phyloP scores from a whole-genome alignment of 805 yeast species.

The Cyberlindnera bimundalis region DNA sequence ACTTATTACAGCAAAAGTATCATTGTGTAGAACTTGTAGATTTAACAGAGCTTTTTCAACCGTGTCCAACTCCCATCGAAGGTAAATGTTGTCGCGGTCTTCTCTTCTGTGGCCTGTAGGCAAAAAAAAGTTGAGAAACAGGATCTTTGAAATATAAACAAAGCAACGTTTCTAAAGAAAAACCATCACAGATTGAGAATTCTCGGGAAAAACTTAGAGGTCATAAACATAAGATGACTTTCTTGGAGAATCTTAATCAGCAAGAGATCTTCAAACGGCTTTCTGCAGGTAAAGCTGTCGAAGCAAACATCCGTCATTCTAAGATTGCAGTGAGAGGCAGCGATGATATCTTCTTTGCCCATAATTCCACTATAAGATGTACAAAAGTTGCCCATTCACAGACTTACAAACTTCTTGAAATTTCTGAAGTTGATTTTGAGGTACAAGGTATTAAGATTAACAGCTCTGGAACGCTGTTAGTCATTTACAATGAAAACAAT shows the following conservation, averaged over 20 bases:
- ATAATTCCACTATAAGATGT: constrained; percentile 19
- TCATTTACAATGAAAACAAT: constrained; percentile 34
- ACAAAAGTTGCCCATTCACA: constrained; percentile 8
- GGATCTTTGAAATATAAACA: too few relatives aligned
- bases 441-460: constrained; percentile 38
- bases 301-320: constrained; percentile 12
- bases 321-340: constrained; percentile 19
- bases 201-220: too few relatives aligned
- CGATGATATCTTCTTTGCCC: constrained; percentile 22
- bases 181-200: too few relatives aligned
- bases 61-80: too few relatives aligned
- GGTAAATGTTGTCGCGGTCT: too few relatives aligned
- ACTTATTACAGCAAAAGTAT: too few relatives aligned
- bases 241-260: constrained; percentile 7
- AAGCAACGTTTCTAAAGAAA: too few relatives aligned
- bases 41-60: too few relatives aligned
- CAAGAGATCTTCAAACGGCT: constrained; percentile 12
- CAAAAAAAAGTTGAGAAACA: too few relatives aligned
- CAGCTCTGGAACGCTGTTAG: constrained; percentile 39
- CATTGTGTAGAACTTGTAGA: too few relatives aligned
- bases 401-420: constrained; percentile 14
- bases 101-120: too few relatives aligned
- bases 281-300: neutral
- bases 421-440: constrained; percentile 25
- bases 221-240: constrained; percentile 12